A percentile compares a stretch with the other conserved stretches of the same genome.
Conservation (phyloP, 257 asterid genomes). For the Penstemon eatonii region DNA sequence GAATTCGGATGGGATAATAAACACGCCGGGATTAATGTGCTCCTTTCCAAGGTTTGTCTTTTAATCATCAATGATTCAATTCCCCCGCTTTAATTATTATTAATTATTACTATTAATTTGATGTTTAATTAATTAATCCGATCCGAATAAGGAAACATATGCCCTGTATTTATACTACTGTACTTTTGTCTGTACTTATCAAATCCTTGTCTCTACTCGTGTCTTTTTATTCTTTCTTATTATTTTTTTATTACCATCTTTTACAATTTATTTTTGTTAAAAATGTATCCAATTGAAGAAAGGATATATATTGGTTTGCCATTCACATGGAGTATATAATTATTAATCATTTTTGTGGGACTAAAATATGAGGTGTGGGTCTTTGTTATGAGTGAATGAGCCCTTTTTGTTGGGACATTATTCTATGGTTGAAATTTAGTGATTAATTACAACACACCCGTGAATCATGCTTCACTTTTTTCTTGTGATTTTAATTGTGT, state of each 20-base stretch:
- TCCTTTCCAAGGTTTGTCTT: slow-evolving; percentile 69
- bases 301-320: slow-evolving; percentile 3
- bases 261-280: neutral
- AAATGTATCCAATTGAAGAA: neutral
- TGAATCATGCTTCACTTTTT: too few relatives aligned
- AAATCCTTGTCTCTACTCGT: slow-evolving; percentile 29
- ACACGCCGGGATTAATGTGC: slow-evolving; percentile 89
- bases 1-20: slow-evolving; percentile 97
- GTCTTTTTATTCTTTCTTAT: slow-evolving; percentile 21
- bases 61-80: too few relatives aligned
- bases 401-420: too few relatives aligned
- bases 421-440: too few relatives aligned
- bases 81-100: too few relatives aligned
- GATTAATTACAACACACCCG: too few relatives aligned
- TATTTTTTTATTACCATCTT: slow-evolving; percentile 15
- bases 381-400: too few relatives aligned
- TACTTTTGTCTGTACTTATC: slow-evolving; percentile 2
- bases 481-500: too few relatives aligned
- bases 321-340: slow-evolving; percentile 37
- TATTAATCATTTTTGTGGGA: too few relatives aligned
- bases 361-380: too few relatives aligned
- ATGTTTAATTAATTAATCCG: neutral
- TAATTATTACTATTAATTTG: too few relatives aligned
- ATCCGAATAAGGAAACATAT: slow-evolving; percentile 18
- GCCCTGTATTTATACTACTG: neutral